Evolutionary conservation across 1,284 basidiomycete genomes (phyloP).

Genomic region (Sanguinoderma infundibulare): DNA sequence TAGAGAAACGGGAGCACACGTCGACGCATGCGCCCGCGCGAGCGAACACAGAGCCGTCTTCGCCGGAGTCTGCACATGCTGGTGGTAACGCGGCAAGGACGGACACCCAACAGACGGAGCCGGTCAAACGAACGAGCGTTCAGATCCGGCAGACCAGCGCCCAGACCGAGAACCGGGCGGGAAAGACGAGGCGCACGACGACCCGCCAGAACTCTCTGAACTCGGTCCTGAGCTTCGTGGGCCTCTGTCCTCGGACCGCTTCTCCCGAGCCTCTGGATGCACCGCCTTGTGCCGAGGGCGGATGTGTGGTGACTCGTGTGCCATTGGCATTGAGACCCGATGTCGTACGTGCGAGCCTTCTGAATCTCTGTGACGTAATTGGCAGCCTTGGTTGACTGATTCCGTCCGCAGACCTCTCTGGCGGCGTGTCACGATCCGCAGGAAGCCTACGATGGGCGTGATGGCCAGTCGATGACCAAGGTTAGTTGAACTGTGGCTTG

Average conservation of each 20-base stretch:
- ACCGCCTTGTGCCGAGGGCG: background rate
- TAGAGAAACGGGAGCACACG: background rate
- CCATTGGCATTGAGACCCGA: no score
- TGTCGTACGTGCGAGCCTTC: background rate
- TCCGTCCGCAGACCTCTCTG: slow-evolving; percentile 6
- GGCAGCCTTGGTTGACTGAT: background rate
- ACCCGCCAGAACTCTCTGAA: background rate
- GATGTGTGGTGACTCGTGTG: background rate
- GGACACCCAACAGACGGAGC: background rate
- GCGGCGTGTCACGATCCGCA: slow-evolving; percentile 12
- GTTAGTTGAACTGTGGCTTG: background rate
- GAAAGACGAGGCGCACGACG: background rate
- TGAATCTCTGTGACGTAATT: background rate
- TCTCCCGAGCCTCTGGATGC: background rate
- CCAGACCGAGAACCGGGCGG: background rate
- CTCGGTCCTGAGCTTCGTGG: background rate
- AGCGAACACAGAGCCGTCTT: background rate
- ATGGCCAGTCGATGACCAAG: slow-evolving; percentile 16
- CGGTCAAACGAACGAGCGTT: background rate
- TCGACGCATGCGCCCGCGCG: background rate
- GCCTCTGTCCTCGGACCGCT: background rate
- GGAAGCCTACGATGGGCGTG: slow-evolving; percentile 6
- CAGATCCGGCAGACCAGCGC: background rate
- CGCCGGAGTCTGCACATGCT: background rate
- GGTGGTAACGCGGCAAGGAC: background rate